Base-by-base conservation (phyloP, 1,284 basidiomycete genomes). In the Sporisorium scitamineum region DNA sequence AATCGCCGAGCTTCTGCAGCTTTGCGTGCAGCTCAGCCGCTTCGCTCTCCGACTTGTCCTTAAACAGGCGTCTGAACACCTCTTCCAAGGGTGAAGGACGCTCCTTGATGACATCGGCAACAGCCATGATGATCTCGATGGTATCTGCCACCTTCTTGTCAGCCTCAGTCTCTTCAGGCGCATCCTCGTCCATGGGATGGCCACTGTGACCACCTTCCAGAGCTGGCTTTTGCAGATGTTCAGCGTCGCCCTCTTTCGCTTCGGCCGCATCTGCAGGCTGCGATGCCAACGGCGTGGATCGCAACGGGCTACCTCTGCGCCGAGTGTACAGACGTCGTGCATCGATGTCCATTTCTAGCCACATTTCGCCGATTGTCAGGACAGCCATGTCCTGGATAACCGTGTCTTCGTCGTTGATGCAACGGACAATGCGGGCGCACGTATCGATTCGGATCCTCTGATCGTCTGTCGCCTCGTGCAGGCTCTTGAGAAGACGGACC, bases 341-440 rank as follows among this genome's bases (percentile, higher is more conserved):
- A 34, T 74, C 71, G 29, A 70, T 62, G 56, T 70, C 68, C 52
- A 75, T 52, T 31, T 69, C 64, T 82, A 97, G 96, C 92, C 95
- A 94, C 9, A 98, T 87, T 69, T 97, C 94, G 71, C 94, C 92
- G 42, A 97, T 86, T 0, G 93, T 91, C 82, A 93, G 94, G 73
- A 93, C 88, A 0, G 96, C 94, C 10, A 98, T 88, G 61, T 97
- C 94, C 88, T 90, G 84, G 3, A 99, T 92, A 0, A 90, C 90
- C 56, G 95, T 94, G 82, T 99, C 97, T 83, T 97, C 94, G 80
- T 99, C 97, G 47, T 92, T 86, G 87, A 94, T 91, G 26, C 94
- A 90, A 24, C 92, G 88, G 3, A 95, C 90, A n/a, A 99, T 89
- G 58, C 91, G 91, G 2, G 90, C 90, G 73, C 92, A 92, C 54